Evolutionary conservation across 2,329 filamentous ascomycete genomes (phyloP).

Genomic region (Claviceps fusiformis): DNA sequence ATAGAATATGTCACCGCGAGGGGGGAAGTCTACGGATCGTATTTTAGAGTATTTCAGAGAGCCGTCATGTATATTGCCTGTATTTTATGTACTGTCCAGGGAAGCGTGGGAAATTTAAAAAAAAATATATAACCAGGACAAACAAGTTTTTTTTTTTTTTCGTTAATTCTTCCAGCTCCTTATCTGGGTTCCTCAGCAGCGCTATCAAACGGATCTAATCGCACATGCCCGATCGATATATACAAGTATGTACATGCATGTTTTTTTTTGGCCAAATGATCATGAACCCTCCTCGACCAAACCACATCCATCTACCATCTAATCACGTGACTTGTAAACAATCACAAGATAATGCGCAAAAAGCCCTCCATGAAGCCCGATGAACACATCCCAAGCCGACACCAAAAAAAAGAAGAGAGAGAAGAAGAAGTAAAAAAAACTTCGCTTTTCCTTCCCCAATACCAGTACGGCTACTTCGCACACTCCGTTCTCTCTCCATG

Average conservation of each 20-base stretch:
- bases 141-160: not conserved
- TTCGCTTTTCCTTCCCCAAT: not conserved
- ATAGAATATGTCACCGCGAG: conserved; percentile 19
- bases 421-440: too few relatives aligned
- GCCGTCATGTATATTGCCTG: conserved; percentile 18
- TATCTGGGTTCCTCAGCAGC: not conserved
- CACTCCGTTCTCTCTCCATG: not conserved
- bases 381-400: not conserved
- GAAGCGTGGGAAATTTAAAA: not conserved
- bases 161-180: not conserved
- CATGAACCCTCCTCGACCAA: not conserved
- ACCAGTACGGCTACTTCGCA: not conserved
- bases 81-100: conserved; percentile 18
- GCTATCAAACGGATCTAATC: not conserved
- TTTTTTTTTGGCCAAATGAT: too few relatives aligned
- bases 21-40: not conserved
- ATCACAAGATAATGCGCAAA: not conserved
- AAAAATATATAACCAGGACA: not conserved
- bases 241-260: too few relatives aligned
- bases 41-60: not conserved
- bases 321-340: not conserved
- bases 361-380: not conserved
- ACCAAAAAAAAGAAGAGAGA: not conserved
- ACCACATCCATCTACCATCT: not conserved
- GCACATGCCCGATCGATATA: too few relatives aligned